Base-by-base conservation (phyloP, 2,329 filamentous ascomycete genomes). In the Chrysoporthe austroafricana region DNA sequence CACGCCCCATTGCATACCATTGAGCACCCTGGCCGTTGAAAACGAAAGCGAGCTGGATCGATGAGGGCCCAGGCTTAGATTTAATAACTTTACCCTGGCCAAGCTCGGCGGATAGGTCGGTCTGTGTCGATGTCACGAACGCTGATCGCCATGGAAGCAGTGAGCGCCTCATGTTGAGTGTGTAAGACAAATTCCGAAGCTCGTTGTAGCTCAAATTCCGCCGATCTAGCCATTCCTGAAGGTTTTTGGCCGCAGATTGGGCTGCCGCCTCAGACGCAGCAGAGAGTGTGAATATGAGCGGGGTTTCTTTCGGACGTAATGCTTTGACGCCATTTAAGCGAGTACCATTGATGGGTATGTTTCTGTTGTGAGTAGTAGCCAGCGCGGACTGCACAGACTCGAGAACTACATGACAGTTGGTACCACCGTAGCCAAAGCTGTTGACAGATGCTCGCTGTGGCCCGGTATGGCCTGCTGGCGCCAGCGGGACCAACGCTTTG, bases 1-100 rank as follows among this genome's bases (percentile, higher is more conserved):
- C 63, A 4, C 68, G 59, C 2, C 73, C 74, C 74, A 76, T 76
- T 21, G 70, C 68, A 21, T 50, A 60, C 72, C 73, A 78, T 66
- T 79, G 77, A 2, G 77, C 77, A 3, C 77, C 77, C 62, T 79
- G 77, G 13, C 77, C 77, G 1, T 76, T 77, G 68, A 78, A 79
- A 2, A 74, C 74, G 59, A 76, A 76, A 57, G 60, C 66, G 14
- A 69, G 14, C 21, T 52, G 46, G 39, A 63, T 56, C 7, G 50
- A 43, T 18, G 50, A 36, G 2, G 6, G 21, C 26, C 26, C 32
- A 16, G 60, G 8, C 16, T 50, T 48, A 26, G 60, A 50, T 16
- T 48, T 46, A 13, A 61, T 16, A 9, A 43, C 36, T 32, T 61
- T 61, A 2, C 21, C 59, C 26, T 61, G 59, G 42, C n/a, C 26